Evolutionary conservation across 2,329 filamentous ascomycete species (phyloP).

Genomic region (Fusarium musae): DNA sequence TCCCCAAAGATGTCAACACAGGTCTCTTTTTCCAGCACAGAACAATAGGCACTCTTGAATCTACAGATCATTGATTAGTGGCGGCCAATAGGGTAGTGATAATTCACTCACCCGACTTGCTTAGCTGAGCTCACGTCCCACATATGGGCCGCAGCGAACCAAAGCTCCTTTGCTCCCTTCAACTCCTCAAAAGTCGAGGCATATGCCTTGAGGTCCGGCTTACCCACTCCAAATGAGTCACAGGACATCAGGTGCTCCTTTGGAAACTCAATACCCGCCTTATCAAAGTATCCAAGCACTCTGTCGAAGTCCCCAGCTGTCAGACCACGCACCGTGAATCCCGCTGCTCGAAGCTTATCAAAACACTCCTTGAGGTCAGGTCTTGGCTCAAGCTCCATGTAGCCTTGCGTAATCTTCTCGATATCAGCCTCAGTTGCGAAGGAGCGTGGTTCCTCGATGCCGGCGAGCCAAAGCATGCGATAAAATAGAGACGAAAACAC

Average conservation of each 20-base stretch:
- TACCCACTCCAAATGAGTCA: conserved; percentile 31
- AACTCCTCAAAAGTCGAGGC: conserved; percentile 30
- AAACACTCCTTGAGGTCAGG: conserved; percentile 27
- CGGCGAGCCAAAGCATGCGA: conserved; percentile 57
- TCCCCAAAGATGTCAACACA: conserved; percentile 33
- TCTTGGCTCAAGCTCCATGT: conserved; percentile 3
- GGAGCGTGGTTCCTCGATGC: conserved; percentile 54
- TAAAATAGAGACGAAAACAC: conserved; percentile 60
- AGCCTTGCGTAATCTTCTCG: conserved; percentile 48
- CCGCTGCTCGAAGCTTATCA: conserved; percentile 24
- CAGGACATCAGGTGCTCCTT: conserved; percentile 30
- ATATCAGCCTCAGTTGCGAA: conserved; percentile 57
- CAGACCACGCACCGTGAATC: conserved; percentile 29
- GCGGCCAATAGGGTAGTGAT: accelerated
- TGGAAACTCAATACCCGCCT: conserved; percentile 30
- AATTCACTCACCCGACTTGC: conserved; percentile 22
- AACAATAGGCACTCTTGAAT: conserved; percentile 36
- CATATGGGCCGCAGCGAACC: conserved; percentile 37
- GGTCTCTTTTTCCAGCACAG: conserved; percentile 30
- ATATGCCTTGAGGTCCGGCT: conserved; percentile 37
- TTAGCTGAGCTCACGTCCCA: conserved; percentile 33
- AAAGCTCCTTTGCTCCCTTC: conserved; percentile 25
- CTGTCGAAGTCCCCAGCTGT: conserved; percentile 29
- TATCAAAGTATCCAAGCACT: conserved; percentile 30
- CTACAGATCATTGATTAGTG: background rate